Evolutionary conservation across 2,329 filamentous ascomycete genomes (phyloP).

Genomic region (Stagonosporopsis chrysanthemi): DNA sequence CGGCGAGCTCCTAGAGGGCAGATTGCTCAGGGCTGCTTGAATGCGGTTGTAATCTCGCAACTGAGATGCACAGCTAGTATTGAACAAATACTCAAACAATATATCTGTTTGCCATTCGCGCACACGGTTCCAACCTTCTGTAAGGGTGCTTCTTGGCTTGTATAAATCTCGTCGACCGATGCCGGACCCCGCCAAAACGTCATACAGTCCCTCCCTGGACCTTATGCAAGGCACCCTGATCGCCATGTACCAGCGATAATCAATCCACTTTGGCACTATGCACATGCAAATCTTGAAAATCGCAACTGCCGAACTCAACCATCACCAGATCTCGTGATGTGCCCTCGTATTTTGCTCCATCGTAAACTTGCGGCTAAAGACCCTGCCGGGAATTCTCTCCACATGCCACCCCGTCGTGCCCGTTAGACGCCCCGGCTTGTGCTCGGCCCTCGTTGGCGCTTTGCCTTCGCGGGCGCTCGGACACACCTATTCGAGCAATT

Average conservation of each 20-base stretch:
- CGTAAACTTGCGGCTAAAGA: not conserved
- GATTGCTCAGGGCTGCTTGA: conserved; percentile 36
- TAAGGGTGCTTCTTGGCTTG: not conserved
- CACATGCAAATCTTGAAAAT: not conserved
- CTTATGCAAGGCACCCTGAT: conserved; percentile 8
- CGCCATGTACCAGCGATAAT: conserved; percentile 6
- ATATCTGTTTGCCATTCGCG: not conserved
- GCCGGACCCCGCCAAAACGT: conserved; percentile 27
- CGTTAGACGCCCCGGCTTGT: not conserved
- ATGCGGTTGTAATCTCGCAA: not conserved
- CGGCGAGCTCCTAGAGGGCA: conserved; percentile 39
- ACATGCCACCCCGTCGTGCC: conserved; percentile 7
- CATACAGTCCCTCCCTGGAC: conserved; percentile 23
- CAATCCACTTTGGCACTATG: not conserved
- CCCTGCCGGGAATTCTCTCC: conserved; percentile 7
- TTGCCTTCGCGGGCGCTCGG: conserved; percentile 1
- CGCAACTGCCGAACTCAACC: conserved; percentile 9
- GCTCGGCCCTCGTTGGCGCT: not conserved
- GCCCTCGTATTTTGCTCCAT: not conserved
- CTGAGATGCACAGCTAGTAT: not conserved
- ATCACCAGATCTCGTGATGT: not conserved
- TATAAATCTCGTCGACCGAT: not conserved
- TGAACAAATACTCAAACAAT: not conserved
- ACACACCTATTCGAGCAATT: conserved; percentile 1
- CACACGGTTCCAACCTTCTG: not conserved